A percentile compares a stretch with the other conserved stretches of the same genome.
Evolutionary conservation across 768 basidiomycete species (phyloP).

Genomic region (Gelatoporia subvermispora): DNA sequence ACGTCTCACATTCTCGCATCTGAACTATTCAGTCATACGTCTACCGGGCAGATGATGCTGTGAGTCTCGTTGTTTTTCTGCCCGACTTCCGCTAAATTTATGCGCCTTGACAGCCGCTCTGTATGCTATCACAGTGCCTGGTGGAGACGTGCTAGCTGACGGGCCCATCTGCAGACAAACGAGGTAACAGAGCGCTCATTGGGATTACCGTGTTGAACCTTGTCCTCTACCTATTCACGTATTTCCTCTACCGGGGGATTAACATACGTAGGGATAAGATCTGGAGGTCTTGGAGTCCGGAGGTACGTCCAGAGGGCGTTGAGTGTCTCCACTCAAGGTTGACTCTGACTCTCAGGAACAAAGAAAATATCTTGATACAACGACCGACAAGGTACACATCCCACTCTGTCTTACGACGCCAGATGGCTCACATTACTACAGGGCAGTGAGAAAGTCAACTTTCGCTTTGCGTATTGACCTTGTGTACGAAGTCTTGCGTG

Average conservation of each 20-base stretch:
- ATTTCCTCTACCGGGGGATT: conserved; percentile 49
- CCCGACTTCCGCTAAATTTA: not conserved
- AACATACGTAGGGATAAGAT: conserved; percentile 45
- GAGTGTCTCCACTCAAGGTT: not conserved
- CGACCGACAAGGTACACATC: conserved; percentile 37
- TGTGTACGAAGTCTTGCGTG: not conserved
- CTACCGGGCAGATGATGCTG: conserved; percentile 46
- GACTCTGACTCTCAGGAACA: conserved; percentile 43
- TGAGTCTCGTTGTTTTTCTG: conserved; percentile 1
- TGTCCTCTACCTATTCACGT: conserved; percentile 43
- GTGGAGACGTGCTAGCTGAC: not conserved
- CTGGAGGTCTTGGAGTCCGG: conserved; percentile 46
- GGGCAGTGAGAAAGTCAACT: conserved; percentile 57
- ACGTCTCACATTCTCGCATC: conserved; percentile 8
- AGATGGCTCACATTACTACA: conserved; percentile 9
- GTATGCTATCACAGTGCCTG: conserved; percentile 2
- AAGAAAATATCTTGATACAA: conserved; percentile 54
- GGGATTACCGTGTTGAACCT: conserved; percentile 51
- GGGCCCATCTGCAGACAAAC: conserved; percentile 39
- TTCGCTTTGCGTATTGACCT: conserved; percentile 54
- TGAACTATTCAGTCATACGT: conserved; percentile 38
- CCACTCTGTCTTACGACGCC: not conserved
- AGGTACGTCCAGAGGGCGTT: conserved; percentile 32
- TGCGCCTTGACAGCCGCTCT: conserved; percentile 15
- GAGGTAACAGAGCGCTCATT: conserved; percentile 56